Evolutionary conservation across 2,329 filamentous ascomycete species (phyloP).

Genomic region (Exophiala mesophila): DNA sequence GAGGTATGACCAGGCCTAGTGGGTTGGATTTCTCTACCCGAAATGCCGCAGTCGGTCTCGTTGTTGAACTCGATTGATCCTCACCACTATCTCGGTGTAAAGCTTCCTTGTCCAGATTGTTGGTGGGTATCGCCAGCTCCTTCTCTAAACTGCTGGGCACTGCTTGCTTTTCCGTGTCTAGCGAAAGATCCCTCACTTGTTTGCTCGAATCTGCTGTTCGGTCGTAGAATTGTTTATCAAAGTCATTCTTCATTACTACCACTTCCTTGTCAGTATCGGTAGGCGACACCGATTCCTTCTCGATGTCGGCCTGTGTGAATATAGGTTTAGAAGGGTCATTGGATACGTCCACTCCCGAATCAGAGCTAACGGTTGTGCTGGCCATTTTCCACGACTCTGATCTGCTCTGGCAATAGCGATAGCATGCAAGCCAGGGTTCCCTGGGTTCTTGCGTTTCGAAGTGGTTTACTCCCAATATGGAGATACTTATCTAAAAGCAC

Average conservation of each 20-base stretch:
- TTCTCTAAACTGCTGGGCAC: constrained; percentile 1
- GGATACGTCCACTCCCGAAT: constrained; percentile 2
- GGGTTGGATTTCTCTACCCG: constrained; percentile 5
- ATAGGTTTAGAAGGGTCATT: background rate
- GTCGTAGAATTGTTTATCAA: constrained; percentile 1
- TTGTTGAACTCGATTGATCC: background rate
- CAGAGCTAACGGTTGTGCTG: background rate
- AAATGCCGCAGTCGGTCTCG: background rate
- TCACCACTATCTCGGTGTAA: background rate
- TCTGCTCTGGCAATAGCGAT: no score
- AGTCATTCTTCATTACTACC: background rate
- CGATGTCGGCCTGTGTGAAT: no score
- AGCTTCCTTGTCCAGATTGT: background rate
- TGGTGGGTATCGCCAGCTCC: background rate
- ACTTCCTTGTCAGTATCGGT: constrained; percentile 1
- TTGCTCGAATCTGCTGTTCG: background rate
- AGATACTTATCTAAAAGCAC: no score
- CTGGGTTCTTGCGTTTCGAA: no score
- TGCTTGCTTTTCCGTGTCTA: constrained; percentile 5
- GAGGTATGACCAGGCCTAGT: background rate
- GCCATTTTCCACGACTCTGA: no score
- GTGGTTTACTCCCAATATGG: no score
- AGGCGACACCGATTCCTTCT: background rate
- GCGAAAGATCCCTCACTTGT: background rate
- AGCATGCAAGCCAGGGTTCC: no score